Conservation (phyloP, 148 eudicot species). For the Mesembryanthemum crystallinum region DNA sequence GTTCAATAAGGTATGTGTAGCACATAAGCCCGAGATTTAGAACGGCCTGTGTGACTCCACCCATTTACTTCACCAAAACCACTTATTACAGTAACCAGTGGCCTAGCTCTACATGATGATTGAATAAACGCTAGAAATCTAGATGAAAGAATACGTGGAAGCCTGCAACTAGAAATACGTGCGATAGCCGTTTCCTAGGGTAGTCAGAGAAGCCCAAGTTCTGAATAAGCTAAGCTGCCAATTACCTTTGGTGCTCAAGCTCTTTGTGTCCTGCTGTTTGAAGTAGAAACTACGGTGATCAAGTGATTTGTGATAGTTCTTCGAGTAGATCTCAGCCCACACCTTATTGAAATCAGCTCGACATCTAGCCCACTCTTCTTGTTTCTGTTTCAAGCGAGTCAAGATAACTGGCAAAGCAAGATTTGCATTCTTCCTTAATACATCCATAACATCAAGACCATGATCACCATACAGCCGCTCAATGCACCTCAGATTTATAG, state of each 20-base stretch:
- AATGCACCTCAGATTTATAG: conserved; percentile 77
- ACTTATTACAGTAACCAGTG: not conserved
- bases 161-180: conserved; percentile 1
- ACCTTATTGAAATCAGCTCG: conserved; percentile 85
- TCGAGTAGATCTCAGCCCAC: conserved; percentile 85
- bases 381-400: conserved; percentile 92
- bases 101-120: not conserved
- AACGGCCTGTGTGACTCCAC: not conserved
- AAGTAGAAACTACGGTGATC: conserved; percentile 95
- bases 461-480: conserved; percentile 93
- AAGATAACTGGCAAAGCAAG: conserved; percentile 82
- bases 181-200: not conserved
- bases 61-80: not conserved
- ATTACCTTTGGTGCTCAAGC: conserved; percentile 89
- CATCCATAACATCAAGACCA: conserved; percentile 90
- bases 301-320: conserved; percentile 89
- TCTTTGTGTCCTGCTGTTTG: conserved; percentile 90
- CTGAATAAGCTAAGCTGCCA: not conserved
- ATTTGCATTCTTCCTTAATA: conserved; percentile 67
- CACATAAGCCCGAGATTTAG: not conserved
- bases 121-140: not conserved
- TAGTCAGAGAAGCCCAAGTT: not conserved
- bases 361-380: conserved; percentile 89
- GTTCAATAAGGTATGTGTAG: not conserved
- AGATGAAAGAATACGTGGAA: not conserved